Conservation (phyloP, 192 early-diverging fungal species). For the Anaeromyces robustus region DNA sequence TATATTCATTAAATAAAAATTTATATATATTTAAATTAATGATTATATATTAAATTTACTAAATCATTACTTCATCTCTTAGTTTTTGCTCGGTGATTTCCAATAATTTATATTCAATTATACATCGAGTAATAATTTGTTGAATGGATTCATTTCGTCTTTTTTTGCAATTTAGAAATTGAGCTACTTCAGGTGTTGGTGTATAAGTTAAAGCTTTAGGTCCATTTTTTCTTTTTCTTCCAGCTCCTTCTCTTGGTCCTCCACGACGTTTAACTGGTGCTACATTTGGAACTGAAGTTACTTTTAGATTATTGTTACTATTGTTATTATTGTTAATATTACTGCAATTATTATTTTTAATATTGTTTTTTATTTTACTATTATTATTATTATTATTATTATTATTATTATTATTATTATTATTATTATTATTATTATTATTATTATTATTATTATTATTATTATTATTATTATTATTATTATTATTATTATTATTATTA, state of each 20-base stretch:
- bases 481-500: no score
- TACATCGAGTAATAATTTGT: neutral
- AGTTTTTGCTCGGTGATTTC: neutral
- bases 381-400: no score
- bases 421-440: no score
- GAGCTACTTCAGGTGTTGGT: neutral
- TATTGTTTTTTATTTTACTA: no score
- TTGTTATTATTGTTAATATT: no score
- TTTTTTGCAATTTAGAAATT: neutral
- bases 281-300: neutral
- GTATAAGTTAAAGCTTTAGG: neutral
- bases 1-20: no score
- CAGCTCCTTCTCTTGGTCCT: neutral
- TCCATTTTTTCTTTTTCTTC: neutral
- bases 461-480: no score
- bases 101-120: neutral
- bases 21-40: no score
- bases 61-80: neutral
- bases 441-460: no score
- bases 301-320: neutral
- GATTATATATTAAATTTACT: neutral
- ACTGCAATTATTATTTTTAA: no score
- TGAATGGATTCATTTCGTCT: neutral
- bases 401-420: no score
- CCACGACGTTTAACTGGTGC: neutral